Evolutionary conservation across 1,284 basidiomycete genomes (phyloP), one percentile per base, ranked within the genome.

Genomic region (Porodaedalea pini): DNA sequence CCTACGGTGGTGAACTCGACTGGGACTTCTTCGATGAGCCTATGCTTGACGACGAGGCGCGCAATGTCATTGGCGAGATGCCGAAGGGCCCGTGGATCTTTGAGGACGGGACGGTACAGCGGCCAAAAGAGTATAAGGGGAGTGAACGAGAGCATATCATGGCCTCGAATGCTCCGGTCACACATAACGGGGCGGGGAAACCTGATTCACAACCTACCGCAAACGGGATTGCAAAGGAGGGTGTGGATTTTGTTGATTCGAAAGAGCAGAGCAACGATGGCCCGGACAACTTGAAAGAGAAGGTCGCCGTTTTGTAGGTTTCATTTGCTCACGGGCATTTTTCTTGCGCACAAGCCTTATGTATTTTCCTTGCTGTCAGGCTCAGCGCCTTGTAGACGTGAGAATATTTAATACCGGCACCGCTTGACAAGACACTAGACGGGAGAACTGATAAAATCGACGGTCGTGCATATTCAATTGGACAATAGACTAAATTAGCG

Each of bases 11-110:
- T 15, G 75, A 79, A 58, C 70, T 89, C 21, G 78, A 80, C n/a
- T 89, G 85, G 83, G 73, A 73, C 51, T 89, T 79, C 51, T 78
- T 78, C 60, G 80, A 85, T 59, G 82, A 81, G 51, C 86, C 86
- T 2, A 67, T 64, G 25, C 70, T 88, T 7, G 85, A 89, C 66
- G 72, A 77, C 6, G 75, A 73, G 10, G 69, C 73, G 34, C 68
- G 62, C 34, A 67, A 68, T 25, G 70, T 71, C 1, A 67, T 88
- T 1, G 71, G 70, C n/a, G 66, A 71, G 55, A 70, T 79, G 69
- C 79, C 80, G 4, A 78, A 73, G 59, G 85, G 85, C 0, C 79
- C 83, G 0, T 72, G 69, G 27, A 53, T 76, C 5, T 86, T 83
- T 58, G 65, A 67, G 25, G 69, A 80, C 48, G 82, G 78, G 8